phyloP scores from a whole-genome alignment of 2,329 filamentous ascomycete species.

The Daldinia sp. region DNA sequence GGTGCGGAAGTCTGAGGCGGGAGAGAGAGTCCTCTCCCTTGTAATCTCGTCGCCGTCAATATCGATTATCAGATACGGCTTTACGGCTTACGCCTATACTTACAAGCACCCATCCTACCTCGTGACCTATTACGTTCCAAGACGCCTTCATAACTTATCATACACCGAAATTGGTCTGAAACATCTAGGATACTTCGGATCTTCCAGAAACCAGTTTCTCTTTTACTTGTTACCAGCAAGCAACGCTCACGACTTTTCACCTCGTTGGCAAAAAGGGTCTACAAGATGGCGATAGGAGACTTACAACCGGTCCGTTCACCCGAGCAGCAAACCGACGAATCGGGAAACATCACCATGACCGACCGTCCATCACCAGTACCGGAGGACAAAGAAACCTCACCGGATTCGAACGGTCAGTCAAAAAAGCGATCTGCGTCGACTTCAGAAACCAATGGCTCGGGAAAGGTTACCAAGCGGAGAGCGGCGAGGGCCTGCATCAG shows the following conservation, averaged over 20 bases:
- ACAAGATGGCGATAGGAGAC: slow-evolving; percentile 41
- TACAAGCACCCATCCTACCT: slow-evolving; percentile 27
- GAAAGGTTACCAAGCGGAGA: slow-evolving; percentile 74
- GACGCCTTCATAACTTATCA: slow-evolving; percentile 13
- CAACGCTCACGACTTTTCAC: slow-evolving; percentile 18
- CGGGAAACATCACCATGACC: slow-evolving; percentile 27
- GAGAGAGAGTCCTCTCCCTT: slow-evolving; percentile 27
- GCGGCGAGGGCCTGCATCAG: slow-evolving; percentile 87
- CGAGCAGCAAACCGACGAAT: slow-evolving; percentile 38
- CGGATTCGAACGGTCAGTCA: slow-evolving; percentile 34
- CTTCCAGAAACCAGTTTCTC: background rate
- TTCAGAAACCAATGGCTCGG: slow-evolving; percentile 47
- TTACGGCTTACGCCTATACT: slow-evolving; percentile 2
- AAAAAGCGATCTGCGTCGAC: slow-evolving; percentile 47
- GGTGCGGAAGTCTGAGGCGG: slow-evolving; percentile 37
- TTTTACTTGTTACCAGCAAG: slow-evolving; percentile 4
- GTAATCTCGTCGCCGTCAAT: slow-evolving; percentile 35
- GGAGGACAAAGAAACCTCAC: slow-evolving; percentile 18
- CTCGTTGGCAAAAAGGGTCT: slow-evolving; percentile 12
- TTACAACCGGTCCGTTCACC: slow-evolving; percentile 39
- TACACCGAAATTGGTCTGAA: slow-evolving; percentile 18
- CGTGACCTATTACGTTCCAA: slow-evolving; percentile 28
- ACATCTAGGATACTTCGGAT: slow-evolving; percentile 12
- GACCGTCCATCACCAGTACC: slow-evolving; percentile 30
- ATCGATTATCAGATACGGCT: slow-evolving; percentile 26